Conservation (phyloP, 1,284 basidiomycete genomes). For the Heterobasidion annosum region DNA sequence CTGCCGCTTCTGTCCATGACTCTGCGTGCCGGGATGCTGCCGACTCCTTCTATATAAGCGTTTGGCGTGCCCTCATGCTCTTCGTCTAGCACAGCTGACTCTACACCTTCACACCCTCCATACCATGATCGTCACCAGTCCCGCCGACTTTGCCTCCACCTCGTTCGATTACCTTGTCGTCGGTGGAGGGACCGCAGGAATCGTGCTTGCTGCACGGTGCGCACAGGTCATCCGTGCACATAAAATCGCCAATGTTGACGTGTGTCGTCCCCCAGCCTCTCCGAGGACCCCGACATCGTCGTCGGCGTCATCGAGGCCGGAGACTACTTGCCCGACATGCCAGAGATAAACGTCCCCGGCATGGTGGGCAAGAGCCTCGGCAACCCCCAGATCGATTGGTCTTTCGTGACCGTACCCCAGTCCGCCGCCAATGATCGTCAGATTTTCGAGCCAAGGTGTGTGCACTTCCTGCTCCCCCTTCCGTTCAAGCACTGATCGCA, state of each 20-base stretch:
- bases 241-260: not conserved
- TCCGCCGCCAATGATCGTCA: constrained; percentile 1
- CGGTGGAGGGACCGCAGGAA: not conserved
- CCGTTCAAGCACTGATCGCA: not conserved
- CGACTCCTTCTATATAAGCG: too few relatives aligned
- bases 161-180: not conserved
- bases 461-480: not conserved
- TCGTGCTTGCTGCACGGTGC: not conserved
- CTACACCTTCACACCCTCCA: too few relatives aligned
- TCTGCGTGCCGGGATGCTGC: too few relatives aligned
- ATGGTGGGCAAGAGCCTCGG: not conserved
- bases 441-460: not conserved
- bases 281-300: constrained; percentile 2
- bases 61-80: too few relatives aligned
- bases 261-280: not conserved
- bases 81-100: too few relatives aligned
- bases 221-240: not conserved
- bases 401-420: constrained; percentile 1
- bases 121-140: not conserved
- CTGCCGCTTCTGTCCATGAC: too few relatives aligned
- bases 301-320: constrained; percentile 6
- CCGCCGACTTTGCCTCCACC: not conserved
- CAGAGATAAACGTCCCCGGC: not conserved
- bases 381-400: constrained; percentile 1
- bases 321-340: not conserved